phyloP scores from a whole-genome alignment of 2,329 filamentous ascomycete genomes.

The Cercospora citrullina region DNA sequence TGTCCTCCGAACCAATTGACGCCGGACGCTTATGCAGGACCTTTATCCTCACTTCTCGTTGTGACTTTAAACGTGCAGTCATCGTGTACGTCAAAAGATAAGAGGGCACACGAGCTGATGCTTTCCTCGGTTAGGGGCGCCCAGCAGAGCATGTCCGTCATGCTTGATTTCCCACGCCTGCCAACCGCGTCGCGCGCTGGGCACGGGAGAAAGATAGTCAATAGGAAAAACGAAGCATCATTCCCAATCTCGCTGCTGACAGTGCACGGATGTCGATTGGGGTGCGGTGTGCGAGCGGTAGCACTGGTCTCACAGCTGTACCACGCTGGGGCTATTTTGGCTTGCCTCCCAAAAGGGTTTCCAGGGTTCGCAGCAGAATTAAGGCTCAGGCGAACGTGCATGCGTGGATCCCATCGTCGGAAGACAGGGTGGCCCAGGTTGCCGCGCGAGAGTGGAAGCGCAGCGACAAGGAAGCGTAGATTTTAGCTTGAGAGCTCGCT shows the following conservation, averaged over 20 bases:
- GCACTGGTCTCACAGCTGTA: neutral
- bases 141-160: neutral
- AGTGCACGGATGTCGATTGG: neutral
- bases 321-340: neutral
- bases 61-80: constrained; percentile 13
- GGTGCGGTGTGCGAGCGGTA: neutral
- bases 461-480: constrained; percentile 5
- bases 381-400: neutral
- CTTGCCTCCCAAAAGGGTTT: neutral
- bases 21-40: neutral
- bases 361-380: neutral
- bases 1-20: constrained; percentile 2
- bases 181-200: neutral
- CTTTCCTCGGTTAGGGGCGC: neutral
- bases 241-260: constrained; percentile 3
- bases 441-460: neutral
- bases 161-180: constrained; percentile 4
- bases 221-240: neutral
- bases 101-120: constrained; percentile 7
- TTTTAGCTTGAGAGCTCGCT: neutral
- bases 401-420: neutral
- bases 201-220: neutral
- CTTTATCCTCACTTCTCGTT: neutral
- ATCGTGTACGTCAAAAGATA: constrained; percentile 8
- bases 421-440: neutral